These are phyloP conservation scores for Chlorociboria aeruginascens DNA, from an alignment of 495 filamentous ascomycete genomes.

Conservation along the genomic window DNA sequence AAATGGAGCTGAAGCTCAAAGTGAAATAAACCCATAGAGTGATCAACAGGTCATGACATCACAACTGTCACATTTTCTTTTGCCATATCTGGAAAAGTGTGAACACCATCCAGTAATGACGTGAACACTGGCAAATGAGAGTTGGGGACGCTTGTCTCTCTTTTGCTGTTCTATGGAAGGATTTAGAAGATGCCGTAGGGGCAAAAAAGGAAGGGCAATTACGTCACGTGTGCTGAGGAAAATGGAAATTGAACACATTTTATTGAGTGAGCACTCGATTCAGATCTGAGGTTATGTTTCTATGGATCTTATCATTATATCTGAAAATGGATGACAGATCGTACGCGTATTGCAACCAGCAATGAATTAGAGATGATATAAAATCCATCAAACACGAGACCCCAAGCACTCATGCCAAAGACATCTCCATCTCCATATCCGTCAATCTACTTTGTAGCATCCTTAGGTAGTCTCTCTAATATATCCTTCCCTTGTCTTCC, in stretches of 20 bases:
- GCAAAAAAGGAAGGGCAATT: background rate
- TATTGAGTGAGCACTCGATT: background rate
- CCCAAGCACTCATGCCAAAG: background rate
- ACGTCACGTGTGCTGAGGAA: background rate
- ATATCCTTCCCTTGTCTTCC: conserved; percentile 45
- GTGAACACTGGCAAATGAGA: no score
- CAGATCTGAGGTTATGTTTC: no score
- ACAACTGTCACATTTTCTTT: no score
- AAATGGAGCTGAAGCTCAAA: no score
- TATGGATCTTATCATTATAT: no score
- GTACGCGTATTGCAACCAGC: no score
- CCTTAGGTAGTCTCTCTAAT: conserved; percentile 35
- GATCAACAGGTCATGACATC: no score
- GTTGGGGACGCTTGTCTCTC: no score
- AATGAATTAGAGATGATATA: background rate
- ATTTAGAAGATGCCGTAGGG: background rate
- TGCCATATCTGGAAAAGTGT: no score
- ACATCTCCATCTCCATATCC: background rate
- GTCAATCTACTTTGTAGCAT: conserved; percentile 27
- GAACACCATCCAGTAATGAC: no score
- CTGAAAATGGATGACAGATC: no score
- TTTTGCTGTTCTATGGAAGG: background rate
- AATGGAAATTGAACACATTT: background rate
- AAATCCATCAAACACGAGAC: background rate
- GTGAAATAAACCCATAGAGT: no score